Evolutionary conservation across 768 basidiomycete species (phyloP).

Genomic region (Mycena galericulata): DNA sequence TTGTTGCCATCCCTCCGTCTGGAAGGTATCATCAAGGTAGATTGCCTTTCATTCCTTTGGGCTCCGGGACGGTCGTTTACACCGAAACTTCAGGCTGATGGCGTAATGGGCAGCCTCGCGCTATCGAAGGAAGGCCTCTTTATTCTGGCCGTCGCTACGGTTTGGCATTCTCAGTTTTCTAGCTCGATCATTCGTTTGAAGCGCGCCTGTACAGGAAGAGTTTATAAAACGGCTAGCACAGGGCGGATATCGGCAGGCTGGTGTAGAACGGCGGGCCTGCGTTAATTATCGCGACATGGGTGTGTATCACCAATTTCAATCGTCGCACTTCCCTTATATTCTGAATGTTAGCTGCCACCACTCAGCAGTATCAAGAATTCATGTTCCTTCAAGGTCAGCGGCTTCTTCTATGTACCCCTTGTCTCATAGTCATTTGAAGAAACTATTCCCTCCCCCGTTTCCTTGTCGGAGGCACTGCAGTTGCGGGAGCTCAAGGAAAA

Average conservation of each 20-base stretch:
- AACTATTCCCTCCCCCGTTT: constrained; percentile 72
- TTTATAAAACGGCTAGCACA: constrained; percentile 83
- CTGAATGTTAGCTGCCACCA: constrained; percentile 61
- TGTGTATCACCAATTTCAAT: constrained; percentile 47
- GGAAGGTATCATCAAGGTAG: constrained; percentile 69
- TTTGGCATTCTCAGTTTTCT: constrained; percentile 45
- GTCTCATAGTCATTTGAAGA: constrained; percentile 53
- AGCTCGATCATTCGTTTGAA: constrained; percentile 15
- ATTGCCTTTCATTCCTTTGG: neutral
- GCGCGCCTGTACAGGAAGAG: constrained; percentile 70
- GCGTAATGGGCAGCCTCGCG: constrained; percentile 69
- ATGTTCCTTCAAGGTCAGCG: constrained; percentile 75
- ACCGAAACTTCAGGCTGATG: constrained; percentile 72
- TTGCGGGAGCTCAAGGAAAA: constrained; percentile 65
- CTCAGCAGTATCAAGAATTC: constrained; percentile 74
- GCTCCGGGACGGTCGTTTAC: constrained; percentile 7
- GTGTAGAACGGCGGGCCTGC: constrained; percentile 64
- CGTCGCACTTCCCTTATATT: constrained; percentile 29
- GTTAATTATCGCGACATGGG: constrained; percentile 84
- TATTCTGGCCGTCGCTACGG: constrained; percentile 81
- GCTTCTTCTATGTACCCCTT: neutral
- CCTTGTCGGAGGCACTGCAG: constrained; percentile 70
- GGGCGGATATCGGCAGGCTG: constrained; percentile 76
- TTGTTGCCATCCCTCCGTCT: constrained; percentile 74
- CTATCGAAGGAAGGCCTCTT: constrained; percentile 84